Evolutionary conservation across 495 filamentous ascomycete genomes (phyloP), one percentile per base, ranked within the genome.

Genomic region (Jackrogersella minutella): DNA sequence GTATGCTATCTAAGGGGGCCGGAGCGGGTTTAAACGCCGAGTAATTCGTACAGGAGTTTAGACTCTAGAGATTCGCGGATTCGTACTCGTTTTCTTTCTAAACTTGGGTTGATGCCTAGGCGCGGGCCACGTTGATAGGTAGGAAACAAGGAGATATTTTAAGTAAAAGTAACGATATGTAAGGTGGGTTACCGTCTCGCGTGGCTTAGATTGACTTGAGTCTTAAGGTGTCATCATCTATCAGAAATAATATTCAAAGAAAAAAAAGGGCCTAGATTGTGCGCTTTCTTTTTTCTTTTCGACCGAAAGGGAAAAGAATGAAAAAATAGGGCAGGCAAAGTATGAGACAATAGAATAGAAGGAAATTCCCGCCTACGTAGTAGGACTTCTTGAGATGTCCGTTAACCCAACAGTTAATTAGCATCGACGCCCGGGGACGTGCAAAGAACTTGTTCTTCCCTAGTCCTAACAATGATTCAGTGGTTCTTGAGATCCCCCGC

Each of bases 11-110:
- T 33, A 31, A 40, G 41, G 66, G 59, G 60, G 47, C 58, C 63
- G 31, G 62, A 16, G 28, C 66, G 56, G 61, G 24, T 54, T 64
- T 69, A 57, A 64, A 64, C 55, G 60, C 66, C 66, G 47, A 55
- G 49, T 8, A 33, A 39, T 24, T 17, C 22, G 58, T 21, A 54
- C 53, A 47, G 40, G 26, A 46, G 43, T 43, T 19, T 55, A 24
- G 26, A 46, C 34, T 43, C n/a, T 55, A 24, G 28, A 55, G 26
- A 59, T 60, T 59, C 41, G 41, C 55, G 60, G 21, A 51, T 41
- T 69, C 66, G 55, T 61, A 69, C 66, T 69, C 66, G 66, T 13
- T 63, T 53, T 54, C 39, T 51, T 64, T 64, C 59, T 64, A 60
- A 64, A 54, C 49, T 59, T 69, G 59, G 58, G 36, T 37, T 28